These are phyloP conservation scores for Calocera cornea DNA, from an alignment of 768 basidiomycete genomes.

Conservation along the genomic window DNA sequence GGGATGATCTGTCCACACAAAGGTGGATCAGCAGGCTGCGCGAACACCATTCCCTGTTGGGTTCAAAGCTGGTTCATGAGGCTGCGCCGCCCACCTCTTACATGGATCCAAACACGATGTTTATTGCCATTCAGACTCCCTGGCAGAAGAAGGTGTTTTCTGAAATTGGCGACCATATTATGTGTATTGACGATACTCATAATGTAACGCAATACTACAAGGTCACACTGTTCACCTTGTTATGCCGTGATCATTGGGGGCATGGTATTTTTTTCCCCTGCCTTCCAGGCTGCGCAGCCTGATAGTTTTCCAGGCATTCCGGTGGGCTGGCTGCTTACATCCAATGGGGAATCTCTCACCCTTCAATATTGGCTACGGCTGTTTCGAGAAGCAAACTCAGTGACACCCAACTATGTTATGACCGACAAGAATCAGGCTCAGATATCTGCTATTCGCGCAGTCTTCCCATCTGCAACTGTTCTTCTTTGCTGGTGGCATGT, in stretches of 20 bases:
- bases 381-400: background rate
- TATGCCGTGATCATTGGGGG: background rate
- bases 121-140: background rate
- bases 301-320: background rate
- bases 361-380: background rate
- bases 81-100: background rate
- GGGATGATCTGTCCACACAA: background rate
- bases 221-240: background rate
- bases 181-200: background rate
- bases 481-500: too few relatives aligned
- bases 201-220: background rate
- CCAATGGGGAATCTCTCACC: background rate
- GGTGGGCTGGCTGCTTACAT: background rate
- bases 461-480: too few relatives aligned
- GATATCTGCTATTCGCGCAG: background rate
- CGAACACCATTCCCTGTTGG: background rate
- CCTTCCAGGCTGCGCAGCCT: background rate
- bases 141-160: background rate
- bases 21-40: background rate
- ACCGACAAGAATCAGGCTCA: constrained; percentile 2
- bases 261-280: background rate
- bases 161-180: background rate
- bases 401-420: background rate
- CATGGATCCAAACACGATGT: background rate
- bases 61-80: background rate